A percentile compares a stretch with the other conserved stretches of the same genome.
Conservation (phyloP, 345 rosid genomes). For the Syzygium grande region DNA sequence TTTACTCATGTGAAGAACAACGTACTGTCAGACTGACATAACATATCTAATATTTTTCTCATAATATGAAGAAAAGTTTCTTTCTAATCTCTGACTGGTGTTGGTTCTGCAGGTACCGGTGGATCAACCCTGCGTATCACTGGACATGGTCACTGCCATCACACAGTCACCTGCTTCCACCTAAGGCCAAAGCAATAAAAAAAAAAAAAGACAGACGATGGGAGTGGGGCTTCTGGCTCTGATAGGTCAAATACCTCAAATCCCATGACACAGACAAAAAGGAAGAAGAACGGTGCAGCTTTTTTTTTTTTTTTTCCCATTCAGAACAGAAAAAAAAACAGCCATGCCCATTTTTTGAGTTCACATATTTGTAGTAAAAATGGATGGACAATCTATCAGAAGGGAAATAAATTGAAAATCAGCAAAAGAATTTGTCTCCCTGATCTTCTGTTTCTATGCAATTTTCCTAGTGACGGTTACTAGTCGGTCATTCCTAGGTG, state of each 20-base stretch:
- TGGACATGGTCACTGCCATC: constrained; percentile 65
- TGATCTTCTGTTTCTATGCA: background rate
- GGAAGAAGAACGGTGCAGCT: background rate
- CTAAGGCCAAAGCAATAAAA: background rate
- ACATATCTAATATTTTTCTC: background rate
- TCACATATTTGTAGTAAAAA: background rate
- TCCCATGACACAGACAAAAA: background rate
- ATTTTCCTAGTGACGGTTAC: background rate
- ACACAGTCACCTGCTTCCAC: constrained; percentile 45
- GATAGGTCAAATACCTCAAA: background rate
- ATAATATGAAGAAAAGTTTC: background rate
- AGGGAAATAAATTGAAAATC: background rate
- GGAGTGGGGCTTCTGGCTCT: background rate
- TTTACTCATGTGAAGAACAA: background rate
- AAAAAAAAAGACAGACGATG: background rate
- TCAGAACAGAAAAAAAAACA: background rate
- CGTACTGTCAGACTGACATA: background rate
- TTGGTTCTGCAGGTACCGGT: constrained; percentile 62
- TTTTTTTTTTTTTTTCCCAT: background rate
- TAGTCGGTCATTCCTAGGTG: background rate
- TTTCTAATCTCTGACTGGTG: background rate
- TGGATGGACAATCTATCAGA: background rate
- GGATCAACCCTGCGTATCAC: constrained; percentile 80
- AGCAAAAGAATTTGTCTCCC: background rate
- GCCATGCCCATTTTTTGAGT: background rate